Evolutionary conservation across 768 basidiomycete genomes (phyloP), one percentile per base, ranked within the genome.

Genomic region (Amanita pseudoporphyria): DNA sequence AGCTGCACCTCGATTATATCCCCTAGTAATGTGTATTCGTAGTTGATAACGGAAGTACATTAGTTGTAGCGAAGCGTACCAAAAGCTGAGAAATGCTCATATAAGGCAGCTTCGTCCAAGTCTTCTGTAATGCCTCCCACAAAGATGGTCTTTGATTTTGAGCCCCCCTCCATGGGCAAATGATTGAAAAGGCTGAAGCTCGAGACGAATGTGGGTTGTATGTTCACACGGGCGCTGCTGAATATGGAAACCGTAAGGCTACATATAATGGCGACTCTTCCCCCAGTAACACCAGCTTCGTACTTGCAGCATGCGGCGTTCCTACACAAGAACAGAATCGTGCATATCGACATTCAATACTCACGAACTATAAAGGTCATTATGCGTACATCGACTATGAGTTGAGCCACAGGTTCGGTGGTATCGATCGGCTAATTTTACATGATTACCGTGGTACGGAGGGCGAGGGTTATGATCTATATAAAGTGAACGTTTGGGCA

Each of bases 1-100:
- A 97, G 68, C 58, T 91, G 87, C 18, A 98, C 83, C 61, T 96
- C 92, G 51, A 96, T 79, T 51, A 98, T 80, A 62, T 96, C 94
- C 37, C 92, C 92, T 95, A 65, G 47, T 54, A 32, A 38, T 47
- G 44, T 41, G 40, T 51, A n/a, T n/a, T n/a, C n/a, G n/a, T n/a
- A n/a, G n/a, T n/a, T n/a, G 39, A n/a, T 24, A 13, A 42, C 19
- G 22, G 47, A 56, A 18, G 13, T 45, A 19, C 31, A 40, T 12
- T 30, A 46, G 28, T 46, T 39, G 35, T 44, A 7, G 26, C 30
- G 44, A 41, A 30, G 57, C 81, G 46, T 60, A 91, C 94, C 94
- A 64, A 98, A 97, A 5, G 87, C 81, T 18, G 84, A 78, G 67
- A 97, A 97, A 18, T 72, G 72, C 54, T 93, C 79, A 60, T 91